A percentile compares a stretch with the other conserved stretches of the same genome.
Evolutionary conservation across 2,329 filamentous ascomycete species (phyloP).

Genomic region (Aureobasidium subglaciale): DNA sequence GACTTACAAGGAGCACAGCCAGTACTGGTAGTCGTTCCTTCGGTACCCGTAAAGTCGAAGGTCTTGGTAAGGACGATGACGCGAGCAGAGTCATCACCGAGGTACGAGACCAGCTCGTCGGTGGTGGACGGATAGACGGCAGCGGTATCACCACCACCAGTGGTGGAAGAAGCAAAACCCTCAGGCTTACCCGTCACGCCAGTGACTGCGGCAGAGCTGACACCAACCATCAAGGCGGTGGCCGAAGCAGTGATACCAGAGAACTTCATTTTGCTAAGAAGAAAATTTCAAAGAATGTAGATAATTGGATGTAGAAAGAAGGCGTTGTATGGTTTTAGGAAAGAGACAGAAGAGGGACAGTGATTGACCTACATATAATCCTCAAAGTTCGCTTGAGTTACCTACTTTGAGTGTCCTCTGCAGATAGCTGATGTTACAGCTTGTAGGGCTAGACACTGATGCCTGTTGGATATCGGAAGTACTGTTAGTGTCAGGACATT

Average conservation of each 20-base stretch:
- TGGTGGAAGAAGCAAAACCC: constrained; percentile 45
- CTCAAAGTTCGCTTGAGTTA: background rate
- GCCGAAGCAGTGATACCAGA: constrained; percentile 1
- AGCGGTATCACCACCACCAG: constrained; percentile 50
- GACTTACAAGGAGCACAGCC: constrained; percentile 49
- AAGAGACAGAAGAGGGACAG: background rate
- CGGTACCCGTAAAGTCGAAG: constrained; percentile 28
- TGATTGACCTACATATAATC: background rate
- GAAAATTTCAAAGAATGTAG: background rate
- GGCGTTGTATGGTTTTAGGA: background rate
- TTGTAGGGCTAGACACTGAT: background rate
- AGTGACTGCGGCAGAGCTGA: constrained; percentile 1
- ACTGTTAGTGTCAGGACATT: background rate
- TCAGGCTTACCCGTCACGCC: constrained; percentile 30
- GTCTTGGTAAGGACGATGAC: constrained; percentile 52
- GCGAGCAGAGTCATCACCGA: constrained; percentile 46
- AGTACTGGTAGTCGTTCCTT: constrained; percentile 34
- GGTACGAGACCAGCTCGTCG: constrained; percentile 52
- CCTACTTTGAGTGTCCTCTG: background rate
- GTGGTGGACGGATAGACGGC: constrained; percentile 48
- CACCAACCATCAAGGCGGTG: constrained; percentile 2
- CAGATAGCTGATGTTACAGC: background rate
- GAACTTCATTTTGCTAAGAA: constrained; percentile 1
- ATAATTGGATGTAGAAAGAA: background rate
- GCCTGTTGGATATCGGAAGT: background rate